Evolutionary conservation across 2,329 filamentous ascomycete genomes (phyloP).

Genomic region (Chaetomiaceae sp.): DNA sequence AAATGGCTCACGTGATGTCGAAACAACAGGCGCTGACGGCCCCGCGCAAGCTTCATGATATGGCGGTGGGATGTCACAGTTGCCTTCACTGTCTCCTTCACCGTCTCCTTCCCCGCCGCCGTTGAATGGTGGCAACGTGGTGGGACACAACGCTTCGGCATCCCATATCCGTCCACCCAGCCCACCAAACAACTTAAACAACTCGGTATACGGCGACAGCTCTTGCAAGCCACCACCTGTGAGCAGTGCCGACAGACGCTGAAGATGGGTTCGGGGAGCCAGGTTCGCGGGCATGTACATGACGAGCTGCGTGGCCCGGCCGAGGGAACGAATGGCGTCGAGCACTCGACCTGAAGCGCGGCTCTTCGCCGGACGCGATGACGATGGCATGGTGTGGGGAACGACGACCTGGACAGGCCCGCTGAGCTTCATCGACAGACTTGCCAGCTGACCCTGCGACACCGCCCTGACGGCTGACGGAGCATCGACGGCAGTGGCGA

Average conservation of each 20-base stretch:
- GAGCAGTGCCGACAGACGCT: constrained; percentile 5
- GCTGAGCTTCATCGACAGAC: constrained; percentile 2
- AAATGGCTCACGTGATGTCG: neutral
- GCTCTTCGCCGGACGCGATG: constrained; percentile 1
- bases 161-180: constrained; percentile 5
- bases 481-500: neutral
- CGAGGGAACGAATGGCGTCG: constrained; percentile 3
- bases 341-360: neutral
- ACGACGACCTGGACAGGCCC: neutral
- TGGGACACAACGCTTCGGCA: neutral
- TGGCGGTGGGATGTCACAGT: neutral
- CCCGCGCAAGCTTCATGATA: neutral
- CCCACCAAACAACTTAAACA: constrained; percentile 1
- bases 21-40: neutral
- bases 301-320: constrained; percentile 4
- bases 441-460: constrained; percentile 1
- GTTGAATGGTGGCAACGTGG: neutral
- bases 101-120: too few species aligned
- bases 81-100: neutral
- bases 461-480: neutral
- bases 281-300: constrained; percentile 1
- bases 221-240: neutral
- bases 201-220: constrained; percentile 3
- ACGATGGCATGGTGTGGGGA: neutral
- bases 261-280: neutral